Conservation (phyloP, 192 early-diverging fungal species). For the Irineochytrium annulatum region DNA sequence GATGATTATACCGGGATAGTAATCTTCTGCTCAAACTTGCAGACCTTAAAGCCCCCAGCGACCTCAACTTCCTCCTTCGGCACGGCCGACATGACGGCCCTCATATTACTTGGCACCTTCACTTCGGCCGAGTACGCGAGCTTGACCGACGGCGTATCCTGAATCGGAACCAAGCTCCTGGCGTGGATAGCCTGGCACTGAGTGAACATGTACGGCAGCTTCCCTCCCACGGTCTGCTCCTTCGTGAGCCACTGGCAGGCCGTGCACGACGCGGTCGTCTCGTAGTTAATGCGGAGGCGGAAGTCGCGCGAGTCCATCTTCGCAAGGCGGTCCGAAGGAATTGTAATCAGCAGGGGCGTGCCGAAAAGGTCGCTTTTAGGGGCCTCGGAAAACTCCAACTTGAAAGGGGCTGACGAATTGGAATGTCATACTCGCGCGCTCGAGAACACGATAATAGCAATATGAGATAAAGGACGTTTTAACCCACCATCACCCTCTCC, state of each 20-base stretch:
- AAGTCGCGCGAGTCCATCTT: constrained; percentile 44
- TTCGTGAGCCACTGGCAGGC: constrained; percentile 91
- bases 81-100: constrained; percentile 93
- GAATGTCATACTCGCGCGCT: constrained; percentile 23
- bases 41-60: constrained; percentile 55
- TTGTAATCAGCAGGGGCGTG: constrained; percentile 61
- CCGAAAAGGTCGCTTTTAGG: constrained; percentile 63
- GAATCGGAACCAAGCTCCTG: constrained; percentile 76
- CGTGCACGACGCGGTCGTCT: constrained; percentile 70
- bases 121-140: constrained; percentile 78
- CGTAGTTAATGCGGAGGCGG: constrained; percentile 66
- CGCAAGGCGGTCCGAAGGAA: constrained; percentile 1
- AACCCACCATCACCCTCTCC: not conserved
- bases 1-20: constrained; percentile 63
- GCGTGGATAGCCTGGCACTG: constrained; percentile 97
- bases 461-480: constrained; percentile 10
- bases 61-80: constrained; percentile 48
- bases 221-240: constrained; percentile 90
- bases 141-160: constrained; percentile 65
- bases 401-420: constrained; percentile 21
- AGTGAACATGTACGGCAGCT: constrained; percentile 92
- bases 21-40: constrained; percentile 79
- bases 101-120: constrained; percentile 67
- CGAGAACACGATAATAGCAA: not conserved
- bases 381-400: constrained; percentile 32